These are phyloP conservation scores for Brassica cretica DNA, from an alignment of 345 rosid genomes.

Conservation along the genomic window DNA sequence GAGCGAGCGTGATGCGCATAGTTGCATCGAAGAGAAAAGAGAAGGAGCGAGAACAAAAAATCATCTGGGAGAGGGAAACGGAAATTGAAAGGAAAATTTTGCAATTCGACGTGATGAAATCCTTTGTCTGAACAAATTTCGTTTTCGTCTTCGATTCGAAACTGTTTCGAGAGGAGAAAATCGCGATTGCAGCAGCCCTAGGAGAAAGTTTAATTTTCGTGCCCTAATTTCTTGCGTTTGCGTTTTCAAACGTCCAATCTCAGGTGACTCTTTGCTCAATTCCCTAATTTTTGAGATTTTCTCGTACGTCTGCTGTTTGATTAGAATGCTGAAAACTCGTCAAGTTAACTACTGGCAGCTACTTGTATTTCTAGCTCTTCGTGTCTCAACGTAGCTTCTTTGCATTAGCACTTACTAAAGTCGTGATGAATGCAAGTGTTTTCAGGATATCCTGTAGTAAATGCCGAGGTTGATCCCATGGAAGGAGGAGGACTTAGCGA, in stretches of 20 bases:
- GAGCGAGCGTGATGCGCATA: background rate
- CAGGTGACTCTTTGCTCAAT: slow-evolving; percentile 46
- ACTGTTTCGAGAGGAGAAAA: background rate
- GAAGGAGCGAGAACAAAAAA: background rate
- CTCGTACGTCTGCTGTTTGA: slow-evolving; percentile 9
- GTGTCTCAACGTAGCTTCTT: background rate
- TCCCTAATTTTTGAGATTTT: slow-evolving; percentile 8
- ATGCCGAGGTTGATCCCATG: slow-evolving; percentile 99
- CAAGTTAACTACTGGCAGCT: slow-evolving; percentile 4
- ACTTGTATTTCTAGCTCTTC: slow-evolving; percentile 19
- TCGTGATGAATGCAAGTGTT: slow-evolving; percentile 72
- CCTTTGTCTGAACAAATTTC: background rate
- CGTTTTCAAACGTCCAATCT: slow-evolving; percentile 31
- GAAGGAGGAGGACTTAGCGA: slow-evolving; percentile 82
- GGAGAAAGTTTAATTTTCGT: slow-evolving; percentile 30
- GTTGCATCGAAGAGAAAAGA: background rate
- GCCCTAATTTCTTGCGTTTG: slow-evolving; percentile 51
- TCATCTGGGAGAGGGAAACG: slow-evolving; percentile 30
- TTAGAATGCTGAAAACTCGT: slow-evolving; percentile 32
- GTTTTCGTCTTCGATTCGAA: slow-evolving; percentile 6
- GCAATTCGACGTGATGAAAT: slow-evolving; percentile 5
- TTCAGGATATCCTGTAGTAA: slow-evolving; percentile 53
- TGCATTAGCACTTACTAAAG: slow-evolving; percentile 10
- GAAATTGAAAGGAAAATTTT: slow-evolving; percentile 20
- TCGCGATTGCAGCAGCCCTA: slow-evolving; percentile 51